Evolutionary conservation across 768 basidiomycete genomes (phyloP).

Genomic region (Pleurotus giganteus): DNA sequence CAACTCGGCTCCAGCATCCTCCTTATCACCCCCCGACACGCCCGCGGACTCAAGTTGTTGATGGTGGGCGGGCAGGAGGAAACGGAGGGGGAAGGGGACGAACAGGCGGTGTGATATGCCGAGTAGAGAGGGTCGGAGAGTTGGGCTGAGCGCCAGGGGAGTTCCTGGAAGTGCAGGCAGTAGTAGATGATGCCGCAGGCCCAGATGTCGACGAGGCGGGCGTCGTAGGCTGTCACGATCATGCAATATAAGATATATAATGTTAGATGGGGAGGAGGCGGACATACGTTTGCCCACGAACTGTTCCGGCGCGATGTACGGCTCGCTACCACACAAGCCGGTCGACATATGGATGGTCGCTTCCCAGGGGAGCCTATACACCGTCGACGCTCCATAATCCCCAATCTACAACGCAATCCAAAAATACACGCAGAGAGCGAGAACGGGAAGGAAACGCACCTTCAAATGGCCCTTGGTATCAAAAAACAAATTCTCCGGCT

Average conservation of each 20-base stretch:
- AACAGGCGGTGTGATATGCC: slow-evolving; percentile 64
- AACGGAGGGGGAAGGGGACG: slow-evolving; percentile 41
- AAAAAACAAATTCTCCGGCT: slow-evolving; percentile 97
- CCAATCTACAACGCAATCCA: slow-evolving; percentile 65
- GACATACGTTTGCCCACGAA: slow-evolving; percentile 94
- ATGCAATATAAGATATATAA: no score
- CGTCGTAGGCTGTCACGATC: slow-evolving; percentile 83
- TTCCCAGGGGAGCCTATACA: slow-evolving; percentile 98
- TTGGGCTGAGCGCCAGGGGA: slow-evolving; percentile 97
- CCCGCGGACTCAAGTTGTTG: slow-evolving; percentile 84
- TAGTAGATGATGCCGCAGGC: slow-evolving; percentile 97
- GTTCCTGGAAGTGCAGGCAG: slow-evolving; percentile 96
- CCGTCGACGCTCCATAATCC: slow-evolving; percentile 98
- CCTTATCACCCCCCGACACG: slow-evolving; percentile 79
- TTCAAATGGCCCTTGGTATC: slow-evolving; percentile 91
- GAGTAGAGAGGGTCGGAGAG: slow-evolving; percentile 76
- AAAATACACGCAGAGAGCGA: slow-evolving; percentile 10
- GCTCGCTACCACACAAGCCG: slow-evolving; percentile 95
- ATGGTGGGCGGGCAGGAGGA: slow-evolving; percentile 64
- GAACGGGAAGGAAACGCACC: slow-evolving; percentile 57
- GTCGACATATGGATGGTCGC: slow-evolving; percentile 95
- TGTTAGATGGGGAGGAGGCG: no score
- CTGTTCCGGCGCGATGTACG: slow-evolving; percentile 98
- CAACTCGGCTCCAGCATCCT: slow-evolving; percentile 97
- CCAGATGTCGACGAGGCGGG: slow-evolving; percentile 97